phyloP scores from a whole-genome alignment of 495 filamentous ascomycete genomes.

The Clavariopsis aquatica region DNA sequence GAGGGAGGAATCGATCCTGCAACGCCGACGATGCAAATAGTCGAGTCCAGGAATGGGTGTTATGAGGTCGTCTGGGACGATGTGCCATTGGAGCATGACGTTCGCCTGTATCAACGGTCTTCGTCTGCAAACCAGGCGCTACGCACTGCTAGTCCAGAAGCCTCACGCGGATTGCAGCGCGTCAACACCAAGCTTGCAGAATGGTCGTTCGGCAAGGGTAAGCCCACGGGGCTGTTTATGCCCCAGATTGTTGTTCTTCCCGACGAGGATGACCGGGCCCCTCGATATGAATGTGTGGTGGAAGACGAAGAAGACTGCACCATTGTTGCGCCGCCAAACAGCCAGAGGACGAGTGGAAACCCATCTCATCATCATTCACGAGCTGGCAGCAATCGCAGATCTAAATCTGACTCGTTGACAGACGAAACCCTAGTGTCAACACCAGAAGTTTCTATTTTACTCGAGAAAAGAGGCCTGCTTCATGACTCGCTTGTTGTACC shows the following conservation, averaged over 20 bases:
- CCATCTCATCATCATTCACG: slow-evolving; percentile 16
- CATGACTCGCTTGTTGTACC: slow-evolving; percentile 3
- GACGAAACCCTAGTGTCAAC: not conserved
- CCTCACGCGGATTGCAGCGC: slow-evolving; percentile 13
- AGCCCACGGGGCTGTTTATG: not conserved
- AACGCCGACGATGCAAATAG: slow-evolving; percentile 34
- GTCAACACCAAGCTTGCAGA: slow-evolving; percentile 34
- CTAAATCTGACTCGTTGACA: slow-evolving; percentile 10
- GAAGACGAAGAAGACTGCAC: slow-evolving; percentile 24
- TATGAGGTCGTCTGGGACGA: slow-evolving; percentile 36
- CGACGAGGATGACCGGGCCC: slow-evolving; percentile 10
- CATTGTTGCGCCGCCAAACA: slow-evolving; percentile 33
- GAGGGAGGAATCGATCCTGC: slow-evolving; percentile 12
- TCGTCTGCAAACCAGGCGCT: slow-evolving; percentile 25
- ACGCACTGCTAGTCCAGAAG: slow-evolving; percentile 1
- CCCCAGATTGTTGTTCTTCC: slow-evolving; percentile 35
- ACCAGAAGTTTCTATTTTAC: not conserved
- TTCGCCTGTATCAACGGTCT: not conserved
- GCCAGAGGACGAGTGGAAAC: slow-evolving; percentile 14
- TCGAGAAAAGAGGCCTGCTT: not conserved
- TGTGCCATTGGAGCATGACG: slow-evolving; percentile 12
- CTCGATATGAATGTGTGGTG: slow-evolving; percentile 1
- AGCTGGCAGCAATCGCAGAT: slow-evolving; percentile 7
- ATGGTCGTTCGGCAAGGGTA: slow-evolving; percentile 11
- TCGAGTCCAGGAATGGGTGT: slow-evolving; percentile 23